phyloP scores from a whole-genome alignment of 768 basidiomycete species.

The Udeniomyces megalosporus region DNA sequence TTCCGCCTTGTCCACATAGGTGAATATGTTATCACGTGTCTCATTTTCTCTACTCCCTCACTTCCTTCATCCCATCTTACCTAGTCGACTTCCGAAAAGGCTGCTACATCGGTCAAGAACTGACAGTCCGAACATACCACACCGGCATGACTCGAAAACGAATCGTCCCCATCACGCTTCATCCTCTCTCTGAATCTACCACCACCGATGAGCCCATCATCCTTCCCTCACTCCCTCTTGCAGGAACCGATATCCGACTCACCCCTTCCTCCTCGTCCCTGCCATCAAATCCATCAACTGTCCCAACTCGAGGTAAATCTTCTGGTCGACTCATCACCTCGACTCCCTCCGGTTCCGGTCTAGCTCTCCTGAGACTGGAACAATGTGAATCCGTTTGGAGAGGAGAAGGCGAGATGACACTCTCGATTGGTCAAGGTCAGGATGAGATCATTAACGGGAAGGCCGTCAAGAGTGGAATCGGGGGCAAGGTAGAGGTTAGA shows the following conservation, averaged over 20 bases:
- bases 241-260: slow-evolving; percentile 14
- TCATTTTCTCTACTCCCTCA: background rate
- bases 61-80: background rate
- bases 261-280: background rate
- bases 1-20: background rate
- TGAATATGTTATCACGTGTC: background rate
- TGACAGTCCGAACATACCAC: slow-evolving; percentile 91
- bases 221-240: slow-evolving; percentile 14
- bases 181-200: slow-evolving; percentile 30
- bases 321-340: background rate
- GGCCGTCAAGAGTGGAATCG: background rate
- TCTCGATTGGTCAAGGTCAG: background rate
- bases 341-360: slow-evolving; percentile 37
- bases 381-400: slow-evolving; percentile 40
- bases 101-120: slow-evolving; percentile 93
- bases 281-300: slow-evolving; percentile 9
- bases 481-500: too few relatives aligned
- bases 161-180: slow-evolving; percentile 60
- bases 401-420: slow-evolving; percentile 7
- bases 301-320: slow-evolving; percentile 1
- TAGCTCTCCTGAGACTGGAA: slow-evolving; percentile 67
- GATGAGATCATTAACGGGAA: background rate
- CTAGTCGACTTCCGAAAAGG: slow-evolving; percentile 91
- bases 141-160: slow-evolving; percentile 82
- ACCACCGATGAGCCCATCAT: slow-evolving; percentile 1